Conservation (phyloP, 179 eudicot species). For the Pouteria campechiana region DNA sequence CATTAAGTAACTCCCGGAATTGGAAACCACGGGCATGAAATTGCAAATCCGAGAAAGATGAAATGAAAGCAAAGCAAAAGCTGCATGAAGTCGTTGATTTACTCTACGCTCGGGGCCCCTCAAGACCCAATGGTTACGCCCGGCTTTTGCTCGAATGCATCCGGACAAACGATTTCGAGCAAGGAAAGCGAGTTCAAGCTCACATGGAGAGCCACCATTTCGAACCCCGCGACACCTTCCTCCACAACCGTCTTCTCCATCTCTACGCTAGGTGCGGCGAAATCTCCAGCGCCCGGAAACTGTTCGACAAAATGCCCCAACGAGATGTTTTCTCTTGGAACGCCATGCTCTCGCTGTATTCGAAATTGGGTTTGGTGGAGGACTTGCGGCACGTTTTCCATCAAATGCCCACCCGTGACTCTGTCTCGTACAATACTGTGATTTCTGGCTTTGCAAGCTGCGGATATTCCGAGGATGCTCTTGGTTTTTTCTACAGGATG, state of each 20-base stretch:
- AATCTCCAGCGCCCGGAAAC: conserved; percentile 20
- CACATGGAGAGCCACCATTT: conserved; percentile 19
- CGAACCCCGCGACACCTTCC: conserved; percentile 17
- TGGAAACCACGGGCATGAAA: no score
- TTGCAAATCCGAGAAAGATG: no score
- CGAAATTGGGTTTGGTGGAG: conserved; percentile 25
- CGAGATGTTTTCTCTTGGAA: conserved; percentile 48
- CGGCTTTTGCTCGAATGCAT: conserved; percentile 19
- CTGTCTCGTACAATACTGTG: conserved; percentile 48
- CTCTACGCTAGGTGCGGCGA: conserved; percentile 40
- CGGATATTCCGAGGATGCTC: conserved; percentile 25
- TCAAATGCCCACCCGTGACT: conserved; percentile 31
- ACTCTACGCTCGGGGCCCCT: conserved; percentile 5
- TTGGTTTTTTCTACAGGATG: conserved; percentile 35
- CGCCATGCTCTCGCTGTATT: conserved; percentile 47
- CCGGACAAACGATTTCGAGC: conserved; percentile 10
- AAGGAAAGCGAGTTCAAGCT: conserved; percentile 13
- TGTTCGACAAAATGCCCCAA: conserved; percentile 39
- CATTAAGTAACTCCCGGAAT: no score
- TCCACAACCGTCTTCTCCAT: conserved; percentile 38
- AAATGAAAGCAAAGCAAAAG: no score
- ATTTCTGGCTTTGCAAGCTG: conserved; percentile 40
- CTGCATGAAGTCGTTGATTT: conserved; percentile 15
- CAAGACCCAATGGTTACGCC: conserved; percentile 13
- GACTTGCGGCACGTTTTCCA: conserved; percentile 37